Evolutionary conservation across 306 rosid species (phyloP).

Genomic region (Aeschynomene evenia): DNA sequence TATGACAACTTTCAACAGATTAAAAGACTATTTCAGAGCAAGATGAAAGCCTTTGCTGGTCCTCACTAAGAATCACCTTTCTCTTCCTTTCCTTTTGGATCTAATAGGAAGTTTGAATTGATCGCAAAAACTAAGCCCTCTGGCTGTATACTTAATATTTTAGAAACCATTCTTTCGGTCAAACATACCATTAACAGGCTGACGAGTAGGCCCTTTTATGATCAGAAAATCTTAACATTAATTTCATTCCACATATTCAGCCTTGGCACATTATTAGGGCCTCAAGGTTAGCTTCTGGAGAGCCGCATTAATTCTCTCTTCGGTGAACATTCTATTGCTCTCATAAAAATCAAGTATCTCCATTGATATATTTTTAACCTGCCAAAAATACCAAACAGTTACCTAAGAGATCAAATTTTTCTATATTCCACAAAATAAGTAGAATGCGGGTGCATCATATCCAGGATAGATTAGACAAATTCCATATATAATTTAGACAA

Average conservation of each 20-base stretch:
- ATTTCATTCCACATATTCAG: not conserved
- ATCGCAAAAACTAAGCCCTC: not conserved
- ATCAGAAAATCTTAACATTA: not conserved
- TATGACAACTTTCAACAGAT: too few relatives aligned
- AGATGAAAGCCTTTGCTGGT: not conserved
- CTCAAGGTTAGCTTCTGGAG: slow-evolving; percentile 58
- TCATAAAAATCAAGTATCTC: slow-evolving; percentile 92
- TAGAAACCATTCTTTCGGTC: not conserved
- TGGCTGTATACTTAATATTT: not conserved
- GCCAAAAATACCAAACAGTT: slow-evolving; percentile 31
- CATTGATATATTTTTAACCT: slow-evolving; percentile 88
- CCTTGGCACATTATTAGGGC: slow-evolving; percentile 28
- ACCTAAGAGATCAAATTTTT: not conserved
- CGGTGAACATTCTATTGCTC: slow-evolving; percentile 50
- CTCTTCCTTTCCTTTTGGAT: not conserved
- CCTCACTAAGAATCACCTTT: not conserved
- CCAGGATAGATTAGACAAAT: too few relatives aligned
- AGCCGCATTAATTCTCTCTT: slow-evolving; percentile 66
- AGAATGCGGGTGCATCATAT: not conserved
- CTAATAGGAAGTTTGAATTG: not conserved
- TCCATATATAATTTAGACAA: too few relatives aligned
- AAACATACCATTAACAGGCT: slow-evolving; percentile 15
- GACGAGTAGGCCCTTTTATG: not conserved
- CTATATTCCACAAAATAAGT: slow-evolving; percentile 4
- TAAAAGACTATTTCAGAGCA: not conserved